These are phyloP conservation scores for Phanerochaete sordida DNA, from an alignment of 768 basidiomycete species.

Conservation along the genomic window DNA sequence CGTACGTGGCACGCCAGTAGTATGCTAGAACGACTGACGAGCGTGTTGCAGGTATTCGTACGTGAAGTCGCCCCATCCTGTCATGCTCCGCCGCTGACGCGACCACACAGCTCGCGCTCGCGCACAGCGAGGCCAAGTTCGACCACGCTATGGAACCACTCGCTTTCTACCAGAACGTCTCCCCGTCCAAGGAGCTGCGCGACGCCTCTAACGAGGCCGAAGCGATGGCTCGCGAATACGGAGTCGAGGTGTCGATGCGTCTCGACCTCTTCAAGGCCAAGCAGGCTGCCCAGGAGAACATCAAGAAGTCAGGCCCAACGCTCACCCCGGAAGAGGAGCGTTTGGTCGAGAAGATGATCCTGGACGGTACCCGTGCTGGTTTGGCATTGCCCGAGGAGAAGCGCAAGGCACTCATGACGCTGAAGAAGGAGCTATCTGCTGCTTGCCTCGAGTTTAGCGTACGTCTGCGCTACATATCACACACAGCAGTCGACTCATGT, in stretches of 20 bases:
- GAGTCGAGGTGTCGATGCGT: slow-evolving; percentile 77
- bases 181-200: slow-evolving; percentile 67
- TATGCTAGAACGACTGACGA: background rate
- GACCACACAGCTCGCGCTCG: slow-evolving; percentile 49
- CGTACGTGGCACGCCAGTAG: slow-evolving; percentile 35
- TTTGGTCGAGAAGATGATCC: slow-evolving; percentile 77
- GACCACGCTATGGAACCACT: slow-evolving; percentile 55
- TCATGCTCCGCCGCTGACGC: slow-evolving; percentile 2
- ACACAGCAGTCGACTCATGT: background rate
- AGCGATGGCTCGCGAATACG: slow-evolving; percentile 63
- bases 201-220: slow-evolving; percentile 79
- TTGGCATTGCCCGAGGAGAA: slow-evolving; percentile 67
- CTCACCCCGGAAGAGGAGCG: slow-evolving; percentile 67
- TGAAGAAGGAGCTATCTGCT: slow-evolving; percentile 78
- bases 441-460: slow-evolving; percentile 78
- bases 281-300: slow-evolving; percentile 62
- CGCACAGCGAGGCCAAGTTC: slow-evolving; percentile 53
- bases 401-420: slow-evolving; percentile 47
- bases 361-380: slow-evolving; percentile 79
- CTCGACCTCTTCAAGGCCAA: slow-evolving; percentile 77
- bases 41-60: slow-evolving; percentile 61
- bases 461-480: slow-evolving; percentile 23
- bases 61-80: slow-evolving; percentile 27
- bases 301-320: slow-evolving; percentile 53
- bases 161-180: slow-evolving; percentile 81